Percentiles rank a stretch among this genome's conserved stretches.
Evolutionary conservation across 2,329 filamentous ascomycete genomes (phyloP).

Genomic region (Aspergillus neotritici): DNA sequence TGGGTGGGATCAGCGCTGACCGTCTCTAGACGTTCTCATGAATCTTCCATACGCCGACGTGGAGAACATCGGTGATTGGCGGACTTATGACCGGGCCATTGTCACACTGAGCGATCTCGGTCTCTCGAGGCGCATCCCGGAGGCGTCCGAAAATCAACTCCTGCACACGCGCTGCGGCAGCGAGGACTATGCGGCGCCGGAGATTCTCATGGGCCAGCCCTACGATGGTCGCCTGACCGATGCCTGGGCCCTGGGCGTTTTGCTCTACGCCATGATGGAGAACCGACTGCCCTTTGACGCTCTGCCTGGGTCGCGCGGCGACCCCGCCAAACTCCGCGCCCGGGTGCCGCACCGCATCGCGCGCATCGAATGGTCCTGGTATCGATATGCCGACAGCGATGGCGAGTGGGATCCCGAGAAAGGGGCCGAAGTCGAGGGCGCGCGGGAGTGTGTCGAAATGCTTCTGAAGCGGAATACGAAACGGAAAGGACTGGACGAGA

Average conservation of each 20-base stretch:
- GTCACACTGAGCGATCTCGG: conserved; percentile 89
- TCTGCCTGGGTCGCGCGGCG: conserved; percentile 66
- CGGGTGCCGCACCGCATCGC: conserved; percentile 91
- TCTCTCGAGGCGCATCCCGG: conserved; percentile 73
- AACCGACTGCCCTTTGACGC: conserved; percentile 91
- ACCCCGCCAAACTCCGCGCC: conserved; percentile 68
- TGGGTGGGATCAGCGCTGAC: conserved; percentile 1
- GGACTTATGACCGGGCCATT: conserved; percentile 71
- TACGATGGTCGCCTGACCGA: conserved; percentile 92
- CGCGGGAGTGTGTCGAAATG: conserved; percentile 75
- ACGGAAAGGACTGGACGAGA: conserved; percentile 68
- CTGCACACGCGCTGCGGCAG: conserved; percentile 92
- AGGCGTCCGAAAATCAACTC: conserved; percentile 69
- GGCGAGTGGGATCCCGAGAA: conserved; percentile 76
- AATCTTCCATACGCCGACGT: conserved; percentile 69
- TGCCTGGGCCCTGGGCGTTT: conserved; percentile 89
- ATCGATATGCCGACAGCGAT: conserved; percentile 73
- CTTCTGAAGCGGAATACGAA: conserved; percentile 76
- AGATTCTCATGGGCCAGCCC: conserved; percentile 89
- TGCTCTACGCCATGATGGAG: conserved; percentile 90
- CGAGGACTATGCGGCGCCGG: conserved; percentile 94
- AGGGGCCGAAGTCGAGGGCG: conserved; percentile 63
- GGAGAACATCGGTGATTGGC: conserved; percentile 62
- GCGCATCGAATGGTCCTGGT: conserved; percentile 92
- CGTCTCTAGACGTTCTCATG: conserved; percentile 71